A percentile compares a stretch with the other conserved stretches of the same genome.
These are phyloP conservation scores for Jamesozyma lodderae DNA, from an alignment of 805 yeast species.

Conservation along the genomic window DNA sequence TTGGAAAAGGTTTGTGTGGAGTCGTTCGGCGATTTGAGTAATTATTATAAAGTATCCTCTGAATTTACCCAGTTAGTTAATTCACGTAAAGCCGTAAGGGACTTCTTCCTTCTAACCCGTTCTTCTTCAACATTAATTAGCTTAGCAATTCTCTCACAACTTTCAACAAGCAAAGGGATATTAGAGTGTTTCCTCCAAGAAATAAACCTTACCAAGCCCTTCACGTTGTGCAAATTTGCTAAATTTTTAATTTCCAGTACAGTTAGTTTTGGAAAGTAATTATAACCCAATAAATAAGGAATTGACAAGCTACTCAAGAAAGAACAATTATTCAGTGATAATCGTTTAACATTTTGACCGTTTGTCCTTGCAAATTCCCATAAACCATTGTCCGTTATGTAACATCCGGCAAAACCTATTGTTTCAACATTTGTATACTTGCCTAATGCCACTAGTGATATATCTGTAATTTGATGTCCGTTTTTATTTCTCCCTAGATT, in stretches of 20 bases:
- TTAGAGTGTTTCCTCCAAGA: slow-evolving; percentile 39
- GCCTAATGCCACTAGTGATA: slow-evolving; percentile 50
- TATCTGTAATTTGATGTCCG: slow-evolving; percentile 62
- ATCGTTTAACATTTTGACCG: slow-evolving; percentile 45
- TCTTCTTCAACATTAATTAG: slow-evolving; percentile 54
- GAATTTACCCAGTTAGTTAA: slow-evolving; percentile 55
- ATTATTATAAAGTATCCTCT: no score
- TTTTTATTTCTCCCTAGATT: slow-evolving; percentile 73
- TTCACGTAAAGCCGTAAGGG: slow-evolving; percentile 52
- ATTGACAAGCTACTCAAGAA: slow-evolving; percentile 48
- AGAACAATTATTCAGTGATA: slow-evolving; percentile 69
- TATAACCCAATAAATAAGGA: slow-evolving; percentile 36
- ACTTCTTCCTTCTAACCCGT: slow-evolving; percentile 45
- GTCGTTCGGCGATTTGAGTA: no score
- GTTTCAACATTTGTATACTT: slow-evolving; percentile 53
- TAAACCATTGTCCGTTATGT: slow-evolving; percentile 62
- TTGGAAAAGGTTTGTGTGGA: no score
- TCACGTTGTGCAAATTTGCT: slow-evolving; percentile 45
- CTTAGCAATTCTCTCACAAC: slow-evolving; percentile 60
- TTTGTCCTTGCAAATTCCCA: slow-evolving; percentile 67
- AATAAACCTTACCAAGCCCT: slow-evolving; percentile 61
- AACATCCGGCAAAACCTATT: slow-evolving; percentile 84
- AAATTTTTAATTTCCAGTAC: slow-evolving; percentile 74
- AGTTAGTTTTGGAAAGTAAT: slow-evolving; percentile 48
- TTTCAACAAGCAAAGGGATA: slow-evolving; percentile 57